Evolutionary conservation across 257 asterid genomes (phyloP).

Genomic region (Scutellaria galericulata): DNA sequence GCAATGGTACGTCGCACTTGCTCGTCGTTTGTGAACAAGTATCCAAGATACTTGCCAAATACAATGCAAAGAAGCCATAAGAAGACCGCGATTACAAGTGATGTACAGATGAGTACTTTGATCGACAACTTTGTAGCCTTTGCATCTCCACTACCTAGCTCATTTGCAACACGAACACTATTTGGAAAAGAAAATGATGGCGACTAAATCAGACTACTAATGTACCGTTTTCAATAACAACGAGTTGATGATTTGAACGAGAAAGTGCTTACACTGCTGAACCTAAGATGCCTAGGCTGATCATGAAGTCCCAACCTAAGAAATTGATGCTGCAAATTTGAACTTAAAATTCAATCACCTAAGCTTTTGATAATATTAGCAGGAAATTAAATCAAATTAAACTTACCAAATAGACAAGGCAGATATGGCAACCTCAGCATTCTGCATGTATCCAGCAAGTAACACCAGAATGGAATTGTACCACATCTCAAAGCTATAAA

Average conservation of each 20-base stretch:
- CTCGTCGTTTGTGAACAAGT: slow-evolving; percentile 48
- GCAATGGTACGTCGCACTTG: slow-evolving; percentile 46
- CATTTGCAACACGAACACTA: slow-evolving; percentile 69
- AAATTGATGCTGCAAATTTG: slow-evolving; percentile 52
- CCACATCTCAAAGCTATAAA: slow-evolving; percentile 54
- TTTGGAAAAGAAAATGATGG: not conserved
- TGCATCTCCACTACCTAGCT: slow-evolving; percentile 65
- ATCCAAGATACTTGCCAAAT: slow-evolving; percentile 50
- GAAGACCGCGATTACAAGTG: slow-evolving; percentile 43
- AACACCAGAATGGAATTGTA: slow-evolving; percentile 47
- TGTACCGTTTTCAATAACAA: too few relatives aligned
- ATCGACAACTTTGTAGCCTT: slow-evolving; percentile 58
- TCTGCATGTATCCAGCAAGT: slow-evolving; percentile 48
- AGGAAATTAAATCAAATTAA: not conserved
- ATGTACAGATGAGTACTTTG: slow-evolving; percentile 48
- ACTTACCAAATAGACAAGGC: slow-evolving; percentile 51
- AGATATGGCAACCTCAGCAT: slow-evolving; percentile 47
- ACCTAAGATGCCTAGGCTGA: slow-evolving; percentile 60
- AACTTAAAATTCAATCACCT: not conserved
- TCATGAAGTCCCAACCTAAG: slow-evolving; percentile 54
- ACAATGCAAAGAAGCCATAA: slow-evolving; percentile 48
- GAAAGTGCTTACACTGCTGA: slow-evolving; percentile 53
- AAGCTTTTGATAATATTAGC: too few relatives aligned
- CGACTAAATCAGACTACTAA: too few relatives aligned
- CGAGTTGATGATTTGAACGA: not conserved